phyloP scores from a whole-genome alignment of 1,284 basidiomycete genomes.

The Mrakiaceae sp. region DNA sequence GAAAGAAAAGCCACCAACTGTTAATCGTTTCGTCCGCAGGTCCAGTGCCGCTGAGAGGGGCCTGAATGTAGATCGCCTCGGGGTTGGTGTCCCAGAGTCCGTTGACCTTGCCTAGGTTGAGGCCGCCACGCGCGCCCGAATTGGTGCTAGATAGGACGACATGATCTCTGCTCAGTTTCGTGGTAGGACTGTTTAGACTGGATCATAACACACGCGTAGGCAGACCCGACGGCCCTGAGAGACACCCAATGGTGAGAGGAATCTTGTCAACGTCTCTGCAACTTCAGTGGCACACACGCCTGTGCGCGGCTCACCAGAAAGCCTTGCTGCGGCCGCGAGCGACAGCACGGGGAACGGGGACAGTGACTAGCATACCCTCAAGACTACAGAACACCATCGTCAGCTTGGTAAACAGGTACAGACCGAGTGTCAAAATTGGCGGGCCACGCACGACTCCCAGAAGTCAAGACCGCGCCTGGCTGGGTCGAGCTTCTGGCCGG shows the following conservation, averaged over 20 bases:
- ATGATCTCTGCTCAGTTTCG: too few relatives aligned
- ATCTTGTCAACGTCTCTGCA: too few relatives aligned
- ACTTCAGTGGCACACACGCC: too few relatives aligned
- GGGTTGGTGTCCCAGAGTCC: constrained; percentile 48
- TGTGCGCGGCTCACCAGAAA: constrained; percentile 20
- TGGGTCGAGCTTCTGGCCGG: constrained; percentile 44
- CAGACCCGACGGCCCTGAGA: constrained; percentile 45
- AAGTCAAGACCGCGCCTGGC: constrained; percentile 49
- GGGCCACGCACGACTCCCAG: constrained; percentile 37
- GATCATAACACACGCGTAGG: constrained; percentile 34
- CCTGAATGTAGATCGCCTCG: constrained; percentile 44
- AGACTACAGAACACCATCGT: constrained; percentile 32
- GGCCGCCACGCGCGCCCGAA: constrained; percentile 47
- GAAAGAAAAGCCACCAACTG: too few relatives aligned
- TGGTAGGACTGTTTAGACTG: too few relatives aligned
- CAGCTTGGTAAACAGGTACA: neutral
- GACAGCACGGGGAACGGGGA: constrained; percentile 42
- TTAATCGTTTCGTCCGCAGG: too few relatives aligned
- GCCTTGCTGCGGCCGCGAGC: constrained; percentile 40
- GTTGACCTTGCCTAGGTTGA: constrained; percentile 42
- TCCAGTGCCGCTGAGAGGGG: constrained; percentile 20
- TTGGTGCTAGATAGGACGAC: constrained; percentile 32
- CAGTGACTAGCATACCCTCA: constrained; percentile 48
- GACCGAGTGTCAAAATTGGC: neutral
- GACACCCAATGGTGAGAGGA: too few relatives aligned